Base-by-base conservation (phyloP, 805 yeast genomes). In the Kluyveromyces dobzhanskii region DNA sequence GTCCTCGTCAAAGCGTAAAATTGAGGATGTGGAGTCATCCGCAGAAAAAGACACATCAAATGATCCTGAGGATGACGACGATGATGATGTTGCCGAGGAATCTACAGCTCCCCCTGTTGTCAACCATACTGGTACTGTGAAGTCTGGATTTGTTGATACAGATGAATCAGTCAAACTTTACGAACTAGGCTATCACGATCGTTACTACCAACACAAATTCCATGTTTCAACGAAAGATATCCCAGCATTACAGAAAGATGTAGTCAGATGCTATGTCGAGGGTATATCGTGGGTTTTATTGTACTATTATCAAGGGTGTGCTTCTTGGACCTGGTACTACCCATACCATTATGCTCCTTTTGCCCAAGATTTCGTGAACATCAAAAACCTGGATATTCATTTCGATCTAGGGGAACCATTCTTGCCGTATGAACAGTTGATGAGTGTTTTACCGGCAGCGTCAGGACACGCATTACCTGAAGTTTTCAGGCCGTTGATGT, bases 281-380 rank as follows among this genome's bases (percentile, higher is more conserved):
- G 99, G 99, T 45, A 83, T 92, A 3, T 78, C 95, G n/a, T 92
- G 99, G 99, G 95, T 81, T 1, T 67, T 92, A 46, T 63, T 85
- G 39, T 92, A 92, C 59, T 92, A 92, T 63, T 90, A 85, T 60
- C 97, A 92, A 61, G 97, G 97, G 2, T 90, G 97, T 64, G 95
- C 95, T 0, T 90, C 97, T 0, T 92, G 99, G 99, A 80, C 80
- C 40, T 92, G 98, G 98, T 92, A 77, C 60, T 92, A 81, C 53
- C 98, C 97, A 0, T 90, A 80, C 57, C 97, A 92, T 56, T 94
- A 92, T 64, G 97, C 98, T 0, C 99, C 99, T 17, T 88, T 92
- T 69, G 97, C 97, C 0, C 73, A 80, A 4, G 99, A 92, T 59
- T 84, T 92, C 52, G 67, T 60, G 2, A 74, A 77, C 17, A 48